These are phyloP conservation scores for Sporobolomyces pararoseus DNA, from an alignment of 768 basidiomycete species.

Conservation along the genomic window DNA sequence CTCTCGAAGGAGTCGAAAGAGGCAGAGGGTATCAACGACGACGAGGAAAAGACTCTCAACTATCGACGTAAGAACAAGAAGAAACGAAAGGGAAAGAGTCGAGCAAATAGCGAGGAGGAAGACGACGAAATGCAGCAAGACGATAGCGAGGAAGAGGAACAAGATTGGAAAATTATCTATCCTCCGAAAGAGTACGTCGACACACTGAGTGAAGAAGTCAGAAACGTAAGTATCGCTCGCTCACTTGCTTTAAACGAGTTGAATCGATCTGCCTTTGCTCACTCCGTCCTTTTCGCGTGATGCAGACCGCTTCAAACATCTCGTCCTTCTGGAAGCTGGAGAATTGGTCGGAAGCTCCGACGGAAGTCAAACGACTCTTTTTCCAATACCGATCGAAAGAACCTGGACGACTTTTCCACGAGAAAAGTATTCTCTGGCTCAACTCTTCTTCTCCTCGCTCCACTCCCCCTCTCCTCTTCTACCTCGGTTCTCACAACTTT, in stretches of 20 bases:
- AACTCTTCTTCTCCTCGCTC: background rate
- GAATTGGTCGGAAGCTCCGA: background rate
- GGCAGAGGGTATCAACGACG: background rate
- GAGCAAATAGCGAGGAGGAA: background rate
- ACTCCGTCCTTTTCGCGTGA: background rate
- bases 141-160: background rate
- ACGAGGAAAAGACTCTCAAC: background rate
- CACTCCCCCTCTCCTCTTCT: background rate
- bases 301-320: slow-evolving; percentile 25
- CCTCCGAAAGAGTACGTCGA: slow-evolving; percentile 23
- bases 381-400: slow-evolving; percentile 35
- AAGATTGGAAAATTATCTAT: slow-evolving; percentile 25
- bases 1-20: background rate
- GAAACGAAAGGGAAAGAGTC: background rate
- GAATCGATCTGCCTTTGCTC: too few species aligned
- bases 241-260: too few species aligned
- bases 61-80: background rate
- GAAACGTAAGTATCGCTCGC: slow-evolving; percentile 9
- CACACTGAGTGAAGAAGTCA: background rate
- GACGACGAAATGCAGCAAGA: background rate
- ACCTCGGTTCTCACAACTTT: slow-evolving; percentile 38
- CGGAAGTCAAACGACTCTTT: slow-evolving; percentile 10
- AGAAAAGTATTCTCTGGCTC: slow-evolving; percentile 25
- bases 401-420: slow-evolving; percentile 32
- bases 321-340: background rate